Evolutionary conservation across 345 rosid species (phyloP).

Genomic region (Populus tremula): DNA sequence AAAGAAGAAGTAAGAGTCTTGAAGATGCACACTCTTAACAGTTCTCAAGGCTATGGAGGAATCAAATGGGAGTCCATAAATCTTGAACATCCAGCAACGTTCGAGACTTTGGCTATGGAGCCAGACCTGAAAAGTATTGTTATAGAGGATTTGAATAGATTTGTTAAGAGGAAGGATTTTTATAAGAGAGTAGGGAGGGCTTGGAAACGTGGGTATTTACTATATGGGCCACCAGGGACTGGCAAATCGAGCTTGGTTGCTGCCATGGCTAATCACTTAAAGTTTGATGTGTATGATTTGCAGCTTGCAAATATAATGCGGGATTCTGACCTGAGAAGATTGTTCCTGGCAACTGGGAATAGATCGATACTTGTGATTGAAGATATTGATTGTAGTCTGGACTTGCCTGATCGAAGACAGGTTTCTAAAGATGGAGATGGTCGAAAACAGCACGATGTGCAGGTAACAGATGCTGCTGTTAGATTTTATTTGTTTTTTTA

Average conservation of each 20-base stretch:
- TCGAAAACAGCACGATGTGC: not conserved
- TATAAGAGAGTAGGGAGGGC: conserved; percentile 53
- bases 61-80: conserved; percentile 50
- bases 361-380: conserved; percentile 52
- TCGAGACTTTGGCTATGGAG: conserved; percentile 60
- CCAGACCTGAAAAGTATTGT: not conserved
- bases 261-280: conserved; percentile 57
- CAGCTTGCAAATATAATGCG: conserved; percentile 36
- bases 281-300: conserved; percentile 57
- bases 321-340: conserved; percentile 40
- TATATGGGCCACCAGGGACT: conserved; percentile 61
- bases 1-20: conserved; percentile 35
- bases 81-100: conserved; percentile 64
- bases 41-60: not conserved
- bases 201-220: conserved; percentile 60
- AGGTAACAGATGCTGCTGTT: not conserved
- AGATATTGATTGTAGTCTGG: conserved; percentile 49
- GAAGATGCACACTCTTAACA: conserved; percentile 49
- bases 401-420: conserved; percentile 16
- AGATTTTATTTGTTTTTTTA: no score
- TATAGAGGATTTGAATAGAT: conserved; percentile 44
- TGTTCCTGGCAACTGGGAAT: conserved; percentile 45
- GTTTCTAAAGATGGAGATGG: not conserved
- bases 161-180: conserved; percentile 45
- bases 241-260: conserved; percentile 63